Evolutionary conservation across 2,329 filamentous ascomycete species (phyloP).

Genomic region (Chrysoporthe puriensis): DNA sequence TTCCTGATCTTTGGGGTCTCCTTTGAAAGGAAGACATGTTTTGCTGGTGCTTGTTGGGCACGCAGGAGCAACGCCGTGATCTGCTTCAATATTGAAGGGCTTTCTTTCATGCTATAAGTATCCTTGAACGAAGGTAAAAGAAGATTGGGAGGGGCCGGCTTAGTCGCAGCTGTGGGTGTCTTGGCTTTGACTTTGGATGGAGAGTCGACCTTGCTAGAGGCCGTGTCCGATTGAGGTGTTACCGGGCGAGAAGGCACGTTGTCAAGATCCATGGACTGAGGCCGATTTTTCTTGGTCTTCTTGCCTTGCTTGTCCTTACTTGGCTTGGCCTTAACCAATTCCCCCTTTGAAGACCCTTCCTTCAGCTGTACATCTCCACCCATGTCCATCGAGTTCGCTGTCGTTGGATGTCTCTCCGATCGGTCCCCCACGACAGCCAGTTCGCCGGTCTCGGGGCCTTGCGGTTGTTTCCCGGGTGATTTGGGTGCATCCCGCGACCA

Average conservation of each 20-base stretch:
- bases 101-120: conserved; percentile 69
- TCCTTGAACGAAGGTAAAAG: conserved; percentile 70
- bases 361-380: conserved; percentile 30
- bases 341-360: conserved; percentile 40
- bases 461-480: conserved; percentile 36
- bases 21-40: conserved; percentile 73
- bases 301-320: conserved; percentile 33
- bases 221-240: conserved; percentile 39
- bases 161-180: conserved; percentile 48
- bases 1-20: conserved; percentile 76
- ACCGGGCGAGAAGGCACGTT: conserved; percentile 41
- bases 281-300: conserved; percentile 50
- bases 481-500: conserved; percentile 67
- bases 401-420: conserved; percentile 58
- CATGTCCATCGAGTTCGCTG: conserved; percentile 49
- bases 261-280: conserved; percentile 54
- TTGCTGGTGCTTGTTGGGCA: conserved; percentile 57
- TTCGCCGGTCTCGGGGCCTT: conserved; percentile 48
- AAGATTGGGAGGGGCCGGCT: conserved; percentile 58
- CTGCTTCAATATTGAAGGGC: conserved; percentile 72
- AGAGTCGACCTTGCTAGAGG: conserved; percentile 32
- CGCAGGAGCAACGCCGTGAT: conserved; percentile 61
- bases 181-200: conserved; percentile 41
- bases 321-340: conserved; percentile 35
- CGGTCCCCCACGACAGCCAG: conserved; percentile 62